These are phyloP conservation scores for Thalassiosira hispida DNA, from an alignment of 352 stramenopile species.

Conservation along the genomic window DNA sequence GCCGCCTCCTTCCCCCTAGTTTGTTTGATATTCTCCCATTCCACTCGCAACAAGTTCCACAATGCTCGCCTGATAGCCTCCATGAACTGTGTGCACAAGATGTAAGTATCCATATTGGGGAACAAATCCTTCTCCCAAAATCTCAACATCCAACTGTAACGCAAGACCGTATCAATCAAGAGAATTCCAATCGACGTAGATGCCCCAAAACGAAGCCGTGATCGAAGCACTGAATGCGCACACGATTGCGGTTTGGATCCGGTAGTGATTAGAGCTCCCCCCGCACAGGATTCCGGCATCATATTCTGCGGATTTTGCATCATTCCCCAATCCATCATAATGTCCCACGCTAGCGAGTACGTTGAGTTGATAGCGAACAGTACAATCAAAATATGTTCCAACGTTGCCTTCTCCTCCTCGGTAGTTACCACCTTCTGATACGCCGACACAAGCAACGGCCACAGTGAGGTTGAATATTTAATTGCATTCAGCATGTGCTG, in stretches of 20 bases:
- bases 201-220: constrained; percentile 69
- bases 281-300: constrained; percentile 51
- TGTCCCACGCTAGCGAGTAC: constrained; percentile 75
- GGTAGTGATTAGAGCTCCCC: not conserved
- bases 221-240: constrained; percentile 63
- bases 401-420: constrained; percentile 35
- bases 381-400: constrained; percentile 67
- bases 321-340: constrained; percentile 85
- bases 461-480: constrained; percentile 81
- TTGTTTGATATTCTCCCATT: constrained; percentile 86
- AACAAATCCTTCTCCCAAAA: constrained; percentile 69
- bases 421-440: constrained; percentile 71
- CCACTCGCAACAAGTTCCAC: constrained; percentile 82
- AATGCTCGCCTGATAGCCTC: constrained; percentile 69
- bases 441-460: constrained; percentile 70
- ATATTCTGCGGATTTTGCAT: constrained; percentile 70
- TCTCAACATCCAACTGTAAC: constrained; percentile 73
- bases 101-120: constrained; percentile 68
- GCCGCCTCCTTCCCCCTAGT: constrained; percentile 33
- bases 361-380: constrained; percentile 75
- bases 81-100: constrained; percentile 79
- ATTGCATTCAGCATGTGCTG: constrained; percentile 80
- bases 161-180: constrained; percentile 65
- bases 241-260: constrained; percentile 32
- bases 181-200: constrained; percentile 66